Evolutionary conservation across 805 yeast genomes (phyloP), one percentile per base, ranked within the genome.

Genomic region (Nadsonia fulvescens): DNA sequence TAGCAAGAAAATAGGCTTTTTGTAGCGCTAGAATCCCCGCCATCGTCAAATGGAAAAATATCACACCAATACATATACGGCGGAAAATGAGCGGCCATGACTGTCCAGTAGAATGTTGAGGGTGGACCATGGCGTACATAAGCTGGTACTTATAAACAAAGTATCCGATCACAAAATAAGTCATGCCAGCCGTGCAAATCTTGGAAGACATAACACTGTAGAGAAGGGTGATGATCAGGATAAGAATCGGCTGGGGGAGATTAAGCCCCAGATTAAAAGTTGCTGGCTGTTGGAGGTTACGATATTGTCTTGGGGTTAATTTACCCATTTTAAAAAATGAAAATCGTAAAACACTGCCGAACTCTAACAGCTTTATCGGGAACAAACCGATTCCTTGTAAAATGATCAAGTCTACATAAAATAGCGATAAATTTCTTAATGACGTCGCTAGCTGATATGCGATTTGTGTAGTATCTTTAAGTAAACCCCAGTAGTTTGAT

Each of bases 31-130:
- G 57, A 0, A 91, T 70, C 3, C 96, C 96, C 0, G 86, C 81
- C 78, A 83, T 82, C 8, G 93, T 81, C 32, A 86, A 51, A 44
- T 89, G 98, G 47, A 86, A 82, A 9, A 86, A 56, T 17, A 77
- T 49, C 14, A 86, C 51, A 0, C 96, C 96, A 31, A 81, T 44
- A 29, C 77, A 67, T 1, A 83, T 68, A 37, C 98, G 61, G 39
- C 93, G 61, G 42, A 77, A 75, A 2, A 86, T 71, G 25, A 82
- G 56, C 1, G 94, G 93, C 96, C 95, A 86, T 1, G 86, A 91
- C 44, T 76, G 77, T 1, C 96, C 98, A 0, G 94, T 89, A 0
- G 94, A 82, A 51, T 89, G 96, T 19, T 91, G 94, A 6, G 92
- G 83, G 47, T 89, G 96, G 16, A 81, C 82, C 55, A 89, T 74